These are phyloP conservation scores for Dioscorea cayenensis DNA, from an alignment of 116 monocot genomes.

Conservation along the genomic window DNA sequence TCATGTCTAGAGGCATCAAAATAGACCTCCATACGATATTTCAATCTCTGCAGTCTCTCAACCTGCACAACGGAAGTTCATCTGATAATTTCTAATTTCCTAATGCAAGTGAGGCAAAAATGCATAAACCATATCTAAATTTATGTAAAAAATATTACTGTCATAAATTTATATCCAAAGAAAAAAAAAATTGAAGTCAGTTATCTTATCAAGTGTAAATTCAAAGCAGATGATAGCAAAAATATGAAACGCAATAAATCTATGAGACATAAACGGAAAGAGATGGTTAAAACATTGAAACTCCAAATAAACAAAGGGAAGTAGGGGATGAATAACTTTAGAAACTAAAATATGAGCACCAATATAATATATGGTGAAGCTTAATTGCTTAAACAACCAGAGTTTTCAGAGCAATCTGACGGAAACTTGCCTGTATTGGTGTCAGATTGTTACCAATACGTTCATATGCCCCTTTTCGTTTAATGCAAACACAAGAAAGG, in stretches of 20 bases:
- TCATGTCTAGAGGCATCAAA: slow-evolving; percentile 47
- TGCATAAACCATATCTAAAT: neutral
- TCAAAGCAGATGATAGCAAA: too few relatives aligned
- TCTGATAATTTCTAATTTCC: too few relatives aligned
- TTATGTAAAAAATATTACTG: neutral
- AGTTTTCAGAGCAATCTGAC: neutral
- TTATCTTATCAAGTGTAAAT: too few relatives aligned
- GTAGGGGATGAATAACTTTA: neutral
- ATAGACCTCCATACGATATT: slow-evolving; percentile 49
- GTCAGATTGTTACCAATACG: slow-evolving; percentile 34
- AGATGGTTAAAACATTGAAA: too few relatives aligned
- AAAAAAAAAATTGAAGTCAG: too few relatives aligned
- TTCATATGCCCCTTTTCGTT: slow-evolving; percentile 37
- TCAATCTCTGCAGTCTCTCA: slow-evolving; percentile 43
- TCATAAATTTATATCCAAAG: too few relatives aligned
- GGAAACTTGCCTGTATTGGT: slow-evolving; percentile 31
- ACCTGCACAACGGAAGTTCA: slow-evolving; percentile 25
- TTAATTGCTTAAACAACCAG: neutral
- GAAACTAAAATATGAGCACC: neutral
- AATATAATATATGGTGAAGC: too few relatives aligned
- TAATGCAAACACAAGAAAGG: slow-evolving; percentile 58
- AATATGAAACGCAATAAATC: too few relatives aligned
- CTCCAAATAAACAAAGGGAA: too few relatives aligned
- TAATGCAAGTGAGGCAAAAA: neutral
- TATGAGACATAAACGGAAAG: too few relatives aligned